Conservation (phyloP, 352 stramenopile genomes). For the Pythium aphanidermatum region DNA sequence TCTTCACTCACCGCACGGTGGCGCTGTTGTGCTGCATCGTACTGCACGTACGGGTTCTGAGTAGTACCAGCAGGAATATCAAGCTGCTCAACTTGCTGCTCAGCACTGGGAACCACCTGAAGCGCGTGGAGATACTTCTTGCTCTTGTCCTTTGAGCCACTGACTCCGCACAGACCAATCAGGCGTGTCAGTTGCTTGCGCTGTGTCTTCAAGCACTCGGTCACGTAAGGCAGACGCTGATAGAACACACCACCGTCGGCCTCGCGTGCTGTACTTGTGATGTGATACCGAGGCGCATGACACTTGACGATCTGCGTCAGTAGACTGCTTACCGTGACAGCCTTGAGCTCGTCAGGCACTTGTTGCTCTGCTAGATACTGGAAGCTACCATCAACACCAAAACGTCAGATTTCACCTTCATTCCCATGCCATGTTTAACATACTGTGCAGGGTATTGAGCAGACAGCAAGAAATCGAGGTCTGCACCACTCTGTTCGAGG, state of each 20-base stretch:
- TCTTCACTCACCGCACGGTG: slow-evolving; percentile 11
- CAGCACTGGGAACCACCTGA: slow-evolving; percentile 38
- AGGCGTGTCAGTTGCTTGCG: slow-evolving; percentile 63
- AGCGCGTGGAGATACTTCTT: slow-evolving; percentile 80
- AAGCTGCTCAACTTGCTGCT: slow-evolving; percentile 28
- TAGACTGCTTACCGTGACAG: slow-evolving; percentile 18
- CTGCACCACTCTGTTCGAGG: slow-evolving; percentile 9
- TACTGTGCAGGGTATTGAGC: slow-evolving; percentile 40
- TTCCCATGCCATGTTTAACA: neutral
- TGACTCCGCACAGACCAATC: slow-evolving; percentile 62
- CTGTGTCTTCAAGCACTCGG: slow-evolving; percentile 29
- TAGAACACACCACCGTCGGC: slow-evolving; percentile 59
- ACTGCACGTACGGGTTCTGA: slow-evolving; percentile 57
- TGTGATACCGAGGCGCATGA: slow-evolving; percentile 68
- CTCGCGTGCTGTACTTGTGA: slow-evolving; percentile 29
- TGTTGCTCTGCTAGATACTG: slow-evolving; percentile 55
- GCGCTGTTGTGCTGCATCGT: slow-evolving; percentile 10
- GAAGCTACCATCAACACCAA: slow-evolving; percentile 6
- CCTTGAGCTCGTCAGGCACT: slow-evolving; percentile 41
- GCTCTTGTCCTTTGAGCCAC: slow-evolving; percentile 54
- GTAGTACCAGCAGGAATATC: slow-evolving; percentile 69
- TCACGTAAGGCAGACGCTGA: slow-evolving; percentile 76
- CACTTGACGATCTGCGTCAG: slow-evolving; percentile 32
- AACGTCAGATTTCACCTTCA: no score
- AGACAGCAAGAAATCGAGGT: slow-evolving; percentile 66